Evolutionary conservation across 2,329 filamentous ascomycete species (phyloP), one percentile per base, ranked within the genome.

Genomic region (Arachnopeziza araneosa): DNA sequence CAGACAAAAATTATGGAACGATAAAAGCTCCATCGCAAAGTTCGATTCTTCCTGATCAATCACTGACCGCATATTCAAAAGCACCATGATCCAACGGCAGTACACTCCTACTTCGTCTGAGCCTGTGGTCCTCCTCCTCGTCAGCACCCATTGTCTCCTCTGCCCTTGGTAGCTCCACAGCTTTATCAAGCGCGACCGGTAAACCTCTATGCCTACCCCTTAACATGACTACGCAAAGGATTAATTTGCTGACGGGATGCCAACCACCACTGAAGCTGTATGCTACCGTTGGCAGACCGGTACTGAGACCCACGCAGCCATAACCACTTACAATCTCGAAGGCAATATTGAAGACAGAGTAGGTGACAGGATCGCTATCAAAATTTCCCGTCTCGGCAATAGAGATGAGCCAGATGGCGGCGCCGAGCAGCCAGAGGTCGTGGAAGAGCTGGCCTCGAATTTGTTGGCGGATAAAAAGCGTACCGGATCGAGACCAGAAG

Each of bases 341-440:
- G 2, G 82, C 67, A 58, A 86, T 77, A 64, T 83, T 85, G 70
- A 86, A 86, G 7, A 84, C 79, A 24, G 79, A 81, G 69, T 79
- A 85, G 53, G 69, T 79, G 0, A 64, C 72, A 0, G 83, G 82
- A 56, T 83, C 77, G 3, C 69, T 66, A 1, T 78, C 73, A 48
- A 83, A 83, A 59, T 84, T 79, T 7, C 74, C 71, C 1, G 80
- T 81, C 69, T 88, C 85, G 50, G 86, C 83, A 36, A 82, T 78
- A 57, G 79, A 77, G 59, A 88, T 84, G 44, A 84, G 71, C 57
- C 87, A 76, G 17, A 86, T 78, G 1, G 83, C 82, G 0, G 86
- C 70, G 3, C 83, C 79, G 17, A 88, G 81, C 75, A 80, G 84
- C 85, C 85, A 88, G 17, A 88, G 75, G 66, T 88, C 86, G 69